Percentiles rank a stretch among this genome's conserved stretches.
Evolutionary conservation across 176 grass and related monocot species (phyloP).

Genomic region (Paspalum notatum): DNA sequence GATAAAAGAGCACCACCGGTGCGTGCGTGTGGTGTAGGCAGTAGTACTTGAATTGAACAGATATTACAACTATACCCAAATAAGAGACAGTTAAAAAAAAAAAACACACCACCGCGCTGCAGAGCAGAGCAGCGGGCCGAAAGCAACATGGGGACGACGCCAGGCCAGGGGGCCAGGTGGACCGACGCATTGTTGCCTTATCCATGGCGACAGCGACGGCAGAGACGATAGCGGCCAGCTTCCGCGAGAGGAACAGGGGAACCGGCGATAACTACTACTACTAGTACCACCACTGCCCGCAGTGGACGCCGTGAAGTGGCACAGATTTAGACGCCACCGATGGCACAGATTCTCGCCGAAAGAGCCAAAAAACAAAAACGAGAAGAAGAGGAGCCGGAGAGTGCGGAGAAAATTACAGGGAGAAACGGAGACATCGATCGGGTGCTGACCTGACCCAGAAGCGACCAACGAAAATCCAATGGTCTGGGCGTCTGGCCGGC

Average conservation of each 20-base stretch:
- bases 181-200: conserved; percentile 1
- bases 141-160: not conserved
- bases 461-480: not conserved
- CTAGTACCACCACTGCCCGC: not conserved
- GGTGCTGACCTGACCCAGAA: conserved; percentile 1
- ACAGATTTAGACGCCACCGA: not conserved
- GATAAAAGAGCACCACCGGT: not conserved
- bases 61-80: too few relatives aligned
- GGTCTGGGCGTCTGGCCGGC: too few relatives aligned
- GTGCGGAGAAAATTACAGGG: not conserved
- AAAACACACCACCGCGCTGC: too few relatives aligned
- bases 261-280: not conserved
- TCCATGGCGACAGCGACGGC: conserved; percentile 16
- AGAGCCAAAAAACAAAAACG: not conserved
- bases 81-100: too few relatives aligned
- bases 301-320: not conserved
- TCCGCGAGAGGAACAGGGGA: not conserved
- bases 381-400: too few relatives aligned
- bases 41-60: too few relatives aligned
- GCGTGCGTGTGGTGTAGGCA: too few relatives aligned
- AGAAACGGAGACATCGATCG: not conserved
- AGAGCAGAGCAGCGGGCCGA: not conserved
- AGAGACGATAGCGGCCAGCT: not conserved
- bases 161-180: not conserved
- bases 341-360: not conserved